Conservation (phyloP, 2,329 filamentous ascomycete species). For the Aspergillus fijiensis region DNA sequence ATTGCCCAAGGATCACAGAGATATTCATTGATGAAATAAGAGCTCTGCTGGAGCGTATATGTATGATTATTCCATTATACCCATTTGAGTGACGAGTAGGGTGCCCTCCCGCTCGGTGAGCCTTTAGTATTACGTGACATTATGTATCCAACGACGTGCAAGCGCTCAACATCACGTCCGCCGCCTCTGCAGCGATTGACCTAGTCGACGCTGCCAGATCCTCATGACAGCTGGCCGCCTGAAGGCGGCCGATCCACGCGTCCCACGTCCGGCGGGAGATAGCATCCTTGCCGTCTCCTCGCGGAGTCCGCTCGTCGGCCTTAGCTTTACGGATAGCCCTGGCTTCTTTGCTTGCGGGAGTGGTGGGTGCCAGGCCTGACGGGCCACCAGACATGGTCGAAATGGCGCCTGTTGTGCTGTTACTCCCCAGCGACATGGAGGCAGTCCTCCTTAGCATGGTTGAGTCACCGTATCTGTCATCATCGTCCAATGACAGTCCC, state of each 20-base stretch:
- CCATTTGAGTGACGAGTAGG: too few species aligned
- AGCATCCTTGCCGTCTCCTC: not conserved
- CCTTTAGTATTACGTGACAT: not conserved
- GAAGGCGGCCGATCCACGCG: constrained; percentile 19
- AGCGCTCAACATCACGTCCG: constrained; percentile 23
- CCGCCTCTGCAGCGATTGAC: constrained; percentile 22
- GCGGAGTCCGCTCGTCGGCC: not conserved
- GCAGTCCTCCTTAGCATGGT: not conserved
- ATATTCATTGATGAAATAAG: too few species aligned
- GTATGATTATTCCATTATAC: too few species aligned
- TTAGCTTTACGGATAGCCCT: not conserved
- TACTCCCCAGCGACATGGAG: not conserved
- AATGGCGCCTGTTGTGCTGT: not conserved
- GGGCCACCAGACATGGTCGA: not conserved
- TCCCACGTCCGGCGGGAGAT: constrained; percentile 17
- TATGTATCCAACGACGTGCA: not conserved
- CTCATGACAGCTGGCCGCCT: constrained; percentile 17
- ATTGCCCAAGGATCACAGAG: too few species aligned
- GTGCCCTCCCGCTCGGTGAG: too few species aligned
- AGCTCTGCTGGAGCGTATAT: too few species aligned
- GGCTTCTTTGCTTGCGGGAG: not conserved
- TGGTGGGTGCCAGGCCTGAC: not conserved
- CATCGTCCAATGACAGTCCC: not conserved
- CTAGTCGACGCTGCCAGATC: constrained; percentile 19
- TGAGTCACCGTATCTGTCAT: not conserved